Conservation (phyloP, 441 rosid species). For the Gossypium laxum region DNA sequence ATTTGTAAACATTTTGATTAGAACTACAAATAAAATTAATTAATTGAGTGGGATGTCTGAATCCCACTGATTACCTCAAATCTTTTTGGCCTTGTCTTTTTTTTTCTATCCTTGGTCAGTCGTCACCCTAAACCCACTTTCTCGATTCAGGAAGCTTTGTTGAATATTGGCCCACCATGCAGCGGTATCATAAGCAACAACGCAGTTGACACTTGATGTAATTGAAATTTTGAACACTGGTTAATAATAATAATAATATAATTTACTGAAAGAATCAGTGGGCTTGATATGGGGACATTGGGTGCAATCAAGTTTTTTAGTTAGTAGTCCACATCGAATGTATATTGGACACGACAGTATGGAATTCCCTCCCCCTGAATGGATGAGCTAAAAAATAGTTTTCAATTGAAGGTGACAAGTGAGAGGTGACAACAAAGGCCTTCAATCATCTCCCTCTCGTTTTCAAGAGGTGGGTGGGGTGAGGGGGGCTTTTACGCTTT, state of each 20-base stretch:
- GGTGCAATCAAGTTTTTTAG: not conserved
- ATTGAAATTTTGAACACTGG: too few relatives aligned
- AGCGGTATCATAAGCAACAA: too few relatives aligned
- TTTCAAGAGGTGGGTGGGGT: conserved; percentile 12
- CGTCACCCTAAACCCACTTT: not conserved
- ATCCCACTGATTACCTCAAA: not conserved
- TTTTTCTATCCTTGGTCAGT: not conserved
- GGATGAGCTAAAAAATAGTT: too few relatives aligned
- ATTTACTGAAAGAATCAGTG: not conserved
- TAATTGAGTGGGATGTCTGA: not conserved
- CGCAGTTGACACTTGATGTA: too few relatives aligned
- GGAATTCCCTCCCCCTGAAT: not conserved
- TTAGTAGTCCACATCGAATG: not conserved
- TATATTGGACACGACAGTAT: not conserved
- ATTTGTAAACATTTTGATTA: not conserved
- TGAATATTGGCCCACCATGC: not conserved
- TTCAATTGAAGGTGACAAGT: not conserved
- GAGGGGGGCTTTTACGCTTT: not conserved
- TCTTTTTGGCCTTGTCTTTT: not conserved
- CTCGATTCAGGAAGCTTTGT: not conserved
- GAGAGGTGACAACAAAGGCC: conserved; percentile 14
- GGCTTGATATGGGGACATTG: not conserved
- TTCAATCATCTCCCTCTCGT: not conserved
- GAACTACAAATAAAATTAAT: not conserved
- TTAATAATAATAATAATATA: too few relatives aligned